These are phyloP conservation scores for Chrysosporium queenslandicum DNA, from an alignment of 2,329 filamentous ascomycete genomes.

Conservation along the genomic window DNA sequence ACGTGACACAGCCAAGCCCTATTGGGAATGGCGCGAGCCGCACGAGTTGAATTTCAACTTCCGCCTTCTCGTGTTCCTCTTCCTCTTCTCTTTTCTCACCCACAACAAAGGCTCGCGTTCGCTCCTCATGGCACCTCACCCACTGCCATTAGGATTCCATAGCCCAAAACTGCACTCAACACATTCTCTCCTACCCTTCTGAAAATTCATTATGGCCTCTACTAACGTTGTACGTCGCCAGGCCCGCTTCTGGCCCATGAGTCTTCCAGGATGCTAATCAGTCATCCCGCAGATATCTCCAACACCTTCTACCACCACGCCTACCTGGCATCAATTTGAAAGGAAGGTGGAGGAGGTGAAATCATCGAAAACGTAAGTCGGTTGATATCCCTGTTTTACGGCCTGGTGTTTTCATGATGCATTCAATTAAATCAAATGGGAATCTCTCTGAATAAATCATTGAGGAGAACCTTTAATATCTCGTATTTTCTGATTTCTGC, in stretches of 20 bases:
- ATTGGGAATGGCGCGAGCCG: not conserved
- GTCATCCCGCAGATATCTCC: conserved; percentile 51
- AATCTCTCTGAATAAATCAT: conserved; percentile 95
- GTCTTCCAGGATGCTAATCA: conserved; percentile 22
- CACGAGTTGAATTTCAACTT: not conserved
- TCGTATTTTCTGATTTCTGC: conserved; percentile 46
- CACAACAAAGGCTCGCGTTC: not conserved
- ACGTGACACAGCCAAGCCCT: conserved; percentile 2
- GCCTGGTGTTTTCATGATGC: conserved; percentile 57
- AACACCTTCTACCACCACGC: conserved; percentile 59
- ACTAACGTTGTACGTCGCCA: conserved; percentile 33
- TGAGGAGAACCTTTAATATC: conserved; percentile 89
- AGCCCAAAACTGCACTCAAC: not conserved
- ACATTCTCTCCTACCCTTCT: not conserved
- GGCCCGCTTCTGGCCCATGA: conserved; percentile 2
- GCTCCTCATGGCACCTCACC: conserved; percentile 4
- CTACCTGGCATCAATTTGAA: conserved; percentile 65
- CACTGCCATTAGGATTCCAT: not conserved
- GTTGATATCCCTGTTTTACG: conserved; percentile 6
- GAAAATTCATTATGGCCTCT: conserved; percentile 29
- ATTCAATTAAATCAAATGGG: conserved; percentile 77
- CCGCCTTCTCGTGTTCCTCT: not conserved
- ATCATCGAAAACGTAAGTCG: conserved; percentile 78
- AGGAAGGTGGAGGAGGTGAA: conserved; percentile 73
- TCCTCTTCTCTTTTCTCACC: conserved; percentile 1